Conservation (phyloP, 2,329 filamentous ascomycete genomes). For the Ceratocystis huliohia region DNA sequence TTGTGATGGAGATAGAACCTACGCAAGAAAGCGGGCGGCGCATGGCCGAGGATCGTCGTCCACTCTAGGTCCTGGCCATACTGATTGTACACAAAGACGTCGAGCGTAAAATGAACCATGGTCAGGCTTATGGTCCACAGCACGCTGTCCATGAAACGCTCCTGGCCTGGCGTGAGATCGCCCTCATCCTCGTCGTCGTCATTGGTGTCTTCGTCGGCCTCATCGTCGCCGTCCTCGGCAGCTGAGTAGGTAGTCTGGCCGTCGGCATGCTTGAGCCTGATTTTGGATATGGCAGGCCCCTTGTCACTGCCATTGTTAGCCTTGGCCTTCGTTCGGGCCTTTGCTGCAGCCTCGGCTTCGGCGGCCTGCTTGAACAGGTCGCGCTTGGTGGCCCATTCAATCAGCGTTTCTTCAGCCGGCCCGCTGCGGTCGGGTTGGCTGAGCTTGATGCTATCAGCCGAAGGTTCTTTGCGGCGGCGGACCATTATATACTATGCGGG, state of each 20-base stretch:
- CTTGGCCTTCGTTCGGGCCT: conserved; percentile 23
- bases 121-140: conserved; percentile 51
- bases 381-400: conserved; percentile 56
- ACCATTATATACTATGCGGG: conserved; percentile 30
- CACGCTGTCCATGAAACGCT: conserved; percentile 42
- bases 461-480: conserved; percentile 36
- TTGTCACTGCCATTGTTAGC: conserved; percentile 27
- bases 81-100: conserved; percentile 67
- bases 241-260: conserved; percentile 21
- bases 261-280: conserved; percentile 14
- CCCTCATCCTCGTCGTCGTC: conserved; percentile 26
- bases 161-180: conserved; percentile 34
- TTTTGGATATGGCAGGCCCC: conserved; percentile 18
- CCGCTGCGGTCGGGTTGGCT: conserved; percentile 55
- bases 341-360: conserved; percentile 28
- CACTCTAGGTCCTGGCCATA: conserved; percentile 57
- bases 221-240: conserved; percentile 28
- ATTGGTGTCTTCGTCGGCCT: conserved; percentile 25
- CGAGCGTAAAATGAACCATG: conserved; percentile 65
- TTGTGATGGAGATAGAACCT: background rate
- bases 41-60: conserved; percentile 40
- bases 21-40: conserved; percentile 32
- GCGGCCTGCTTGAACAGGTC: conserved; percentile 43
- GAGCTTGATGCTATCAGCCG: conserved; percentile 44
- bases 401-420: conserved; percentile 52